Evolutionary conservation across 352 stramenopile species (phyloP).

Genomic region (Thalassiosira mediterranea): DNA sequence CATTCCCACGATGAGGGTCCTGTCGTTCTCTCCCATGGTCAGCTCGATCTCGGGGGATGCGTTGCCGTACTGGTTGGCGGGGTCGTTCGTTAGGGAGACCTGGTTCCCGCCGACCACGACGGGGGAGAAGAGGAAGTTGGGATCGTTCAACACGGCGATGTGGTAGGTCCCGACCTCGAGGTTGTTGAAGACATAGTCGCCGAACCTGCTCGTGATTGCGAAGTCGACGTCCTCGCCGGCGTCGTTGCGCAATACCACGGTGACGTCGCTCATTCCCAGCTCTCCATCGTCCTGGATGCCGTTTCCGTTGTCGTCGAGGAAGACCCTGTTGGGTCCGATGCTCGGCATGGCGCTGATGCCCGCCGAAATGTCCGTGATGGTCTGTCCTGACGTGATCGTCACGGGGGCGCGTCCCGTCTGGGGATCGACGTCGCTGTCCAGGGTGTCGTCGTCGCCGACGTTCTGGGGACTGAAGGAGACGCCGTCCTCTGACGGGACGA

Average conservation of each 20-base stretch:
- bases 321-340: conserved; percentile 11
- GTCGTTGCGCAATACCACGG: not conserved
- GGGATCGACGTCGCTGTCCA: conserved; percentile 7
- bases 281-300: conserved; percentile 8
- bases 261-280: not conserved
- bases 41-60: not conserved
- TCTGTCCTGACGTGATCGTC: conserved; percentile 2
- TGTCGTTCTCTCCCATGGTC: not conserved
- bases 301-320: conserved; percentile 11
- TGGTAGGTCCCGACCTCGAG: conserved; percentile 1
- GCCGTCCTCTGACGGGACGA: conserved; percentile 1
- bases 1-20: conserved; percentile 20
- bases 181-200: not conserved
- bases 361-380: conserved; percentile 4
- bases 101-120: conserved; percentile 8
- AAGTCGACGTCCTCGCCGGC: not conserved
- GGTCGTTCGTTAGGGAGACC: not conserved
- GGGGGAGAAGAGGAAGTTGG: not conserved
- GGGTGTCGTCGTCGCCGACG: conserved; percentile 2
- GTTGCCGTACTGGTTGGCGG: conserved; percentile 9
- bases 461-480: not conserved
- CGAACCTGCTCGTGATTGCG: not conserved
- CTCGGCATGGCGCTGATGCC: conserved; percentile 1
- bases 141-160: not conserved
- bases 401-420: not conserved